Percentiles rank a stretch among this genome's conserved stretches.
phyloP scores from a whole-genome alignment of 1,139 yeast species.

The Sugiyamaella paludigena region DNA sequence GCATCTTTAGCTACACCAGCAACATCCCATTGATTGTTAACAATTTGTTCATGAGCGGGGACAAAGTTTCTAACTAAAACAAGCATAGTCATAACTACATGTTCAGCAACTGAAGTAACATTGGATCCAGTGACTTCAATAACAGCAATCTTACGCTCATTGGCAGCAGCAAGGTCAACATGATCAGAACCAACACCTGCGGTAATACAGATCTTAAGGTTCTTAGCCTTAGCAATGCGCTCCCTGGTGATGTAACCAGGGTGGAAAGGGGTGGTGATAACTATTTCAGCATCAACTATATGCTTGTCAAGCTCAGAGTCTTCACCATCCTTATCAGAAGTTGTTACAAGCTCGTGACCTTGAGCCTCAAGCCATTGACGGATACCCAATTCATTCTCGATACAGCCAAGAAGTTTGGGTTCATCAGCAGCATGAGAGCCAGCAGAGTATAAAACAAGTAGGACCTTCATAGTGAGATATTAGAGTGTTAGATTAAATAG shows the following conservation, averaged over 20 bases:
- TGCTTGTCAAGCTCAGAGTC: slow-evolving; percentile 59
- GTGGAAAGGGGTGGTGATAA: slow-evolving; percentile 80
- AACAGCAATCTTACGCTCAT: slow-evolving; percentile 59
- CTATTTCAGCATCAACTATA: slow-evolving; percentile 66
- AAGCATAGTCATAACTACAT: slow-evolving; percentile 71
- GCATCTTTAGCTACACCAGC: slow-evolving; percentile 74
- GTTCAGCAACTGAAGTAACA: slow-evolving; percentile 79
- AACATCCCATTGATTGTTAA: slow-evolving; percentile 67
- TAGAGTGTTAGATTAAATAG: background rate
- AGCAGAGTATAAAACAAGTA: slow-evolving; percentile 36
- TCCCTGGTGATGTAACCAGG: slow-evolving; percentile 72
- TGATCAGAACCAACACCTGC: slow-evolving; percentile 89
- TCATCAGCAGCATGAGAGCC: slow-evolving; percentile 57
- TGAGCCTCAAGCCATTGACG: slow-evolving; percentile 59
- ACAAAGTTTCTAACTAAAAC: slow-evolving; percentile 72
- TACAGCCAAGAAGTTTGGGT: slow-evolving; percentile 60
- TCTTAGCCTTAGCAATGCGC: slow-evolving; percentile 67
- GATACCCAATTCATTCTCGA: slow-evolving; percentile 74
- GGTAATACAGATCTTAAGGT: slow-evolving; percentile 67
- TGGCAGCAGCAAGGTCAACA: slow-evolving; percentile 70
- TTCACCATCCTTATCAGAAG: slow-evolving; percentile 66
- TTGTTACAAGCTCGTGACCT: slow-evolving; percentile 67
- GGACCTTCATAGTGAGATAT: slow-evolving; percentile 23
- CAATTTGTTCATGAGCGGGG: slow-evolving; percentile 70
- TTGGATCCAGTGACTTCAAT: slow-evolving; percentile 81